phyloP scores from a whole-genome alignment of 2,329 filamentous ascomycete genomes.

The Hypoxylon sp. region DNA sequence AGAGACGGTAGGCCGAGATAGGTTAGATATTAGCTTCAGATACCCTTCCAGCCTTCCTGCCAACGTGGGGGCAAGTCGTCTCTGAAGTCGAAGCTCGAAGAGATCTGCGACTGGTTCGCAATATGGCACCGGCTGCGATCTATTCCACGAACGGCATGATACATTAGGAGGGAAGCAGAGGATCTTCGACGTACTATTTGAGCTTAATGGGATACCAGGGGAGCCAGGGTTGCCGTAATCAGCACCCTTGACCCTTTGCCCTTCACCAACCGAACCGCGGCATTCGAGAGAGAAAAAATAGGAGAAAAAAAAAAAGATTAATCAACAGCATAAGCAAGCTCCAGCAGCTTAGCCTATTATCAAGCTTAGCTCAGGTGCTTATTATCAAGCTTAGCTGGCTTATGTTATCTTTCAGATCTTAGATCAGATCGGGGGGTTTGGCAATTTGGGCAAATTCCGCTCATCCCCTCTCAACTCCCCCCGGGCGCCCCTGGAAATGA shows the following conservation, averaged over 20 bases:
- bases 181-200: no score
- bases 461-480: conserved; percentile 7
- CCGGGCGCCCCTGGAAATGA: conserved; percentile 10
- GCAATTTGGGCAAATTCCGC: conserved; percentile 10
- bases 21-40: conserved; percentile 1
- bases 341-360: conserved; percentile 21
- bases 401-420: conserved; percentile 23
- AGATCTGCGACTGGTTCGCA: conserved; percentile 15
- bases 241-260: no score
- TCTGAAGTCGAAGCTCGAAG: no score
- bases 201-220: conserved; percentile 7
- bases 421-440: conserved; percentile 34
- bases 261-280: no score
- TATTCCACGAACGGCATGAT: conserved; percentile 24
- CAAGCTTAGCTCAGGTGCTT: neutral
- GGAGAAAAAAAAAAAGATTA: no score
- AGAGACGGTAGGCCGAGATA: no score
- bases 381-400: neutral
- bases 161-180: neutral
- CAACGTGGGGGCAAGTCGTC: neutral
- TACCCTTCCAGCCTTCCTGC: no score
- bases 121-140: conserved; percentile 17
- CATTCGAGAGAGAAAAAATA: no score
- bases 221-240: neutral
- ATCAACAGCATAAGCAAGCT: no score